These are phyloP conservation scores for Dipteronia dyeriana DNA, from an alignment of 345 rosid species.

Conservation along the genomic window DNA sequence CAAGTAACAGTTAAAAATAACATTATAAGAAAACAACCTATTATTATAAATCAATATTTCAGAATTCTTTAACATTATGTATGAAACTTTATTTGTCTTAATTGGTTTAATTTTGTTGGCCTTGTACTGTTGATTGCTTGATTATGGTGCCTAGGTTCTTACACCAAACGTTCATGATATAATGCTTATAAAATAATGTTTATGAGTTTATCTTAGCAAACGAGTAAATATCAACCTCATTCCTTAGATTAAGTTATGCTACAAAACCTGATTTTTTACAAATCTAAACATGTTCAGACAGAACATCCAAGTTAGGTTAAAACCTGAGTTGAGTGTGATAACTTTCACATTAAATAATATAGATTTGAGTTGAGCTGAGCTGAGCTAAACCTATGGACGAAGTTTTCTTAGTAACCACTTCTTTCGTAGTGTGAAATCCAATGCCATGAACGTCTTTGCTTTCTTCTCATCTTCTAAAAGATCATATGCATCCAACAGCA, in stretches of 20 bases:
- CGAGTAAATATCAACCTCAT: not conserved
- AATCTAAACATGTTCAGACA: not conserved
- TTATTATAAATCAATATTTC: not conserved
- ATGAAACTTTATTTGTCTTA: not conserved
- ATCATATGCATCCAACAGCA: constrained; percentile 80
- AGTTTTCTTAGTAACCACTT: constrained; percentile 84
- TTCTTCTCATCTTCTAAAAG: constrained; percentile 79
- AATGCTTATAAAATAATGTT: constrained; percentile 24
- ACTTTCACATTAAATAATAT: not conserved
- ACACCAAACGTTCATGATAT: constrained; percentile 98
- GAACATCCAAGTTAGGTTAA: not conserved
- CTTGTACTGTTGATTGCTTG: constrained; percentile 13
- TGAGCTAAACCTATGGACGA: constrained; percentile 30
- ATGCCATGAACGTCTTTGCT: constrained; percentile 78
- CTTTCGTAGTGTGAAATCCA: constrained; percentile 55
- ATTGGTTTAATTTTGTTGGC: constrained; percentile 16
- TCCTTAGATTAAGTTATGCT: not conserved
- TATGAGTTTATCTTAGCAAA: constrained; percentile 24
- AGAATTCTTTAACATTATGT: not conserved
- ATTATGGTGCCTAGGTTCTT: constrained; percentile 58
- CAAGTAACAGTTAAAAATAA: too few species aligned
- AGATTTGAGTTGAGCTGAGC: not conserved
- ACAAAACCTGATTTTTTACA: not conserved
- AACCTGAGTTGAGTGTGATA: not conserved
- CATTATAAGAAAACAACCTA: too few species aligned